Conservation (phyloP, 371 early-diverging fungal genomes). For the Mortierella sp. region DNA sequence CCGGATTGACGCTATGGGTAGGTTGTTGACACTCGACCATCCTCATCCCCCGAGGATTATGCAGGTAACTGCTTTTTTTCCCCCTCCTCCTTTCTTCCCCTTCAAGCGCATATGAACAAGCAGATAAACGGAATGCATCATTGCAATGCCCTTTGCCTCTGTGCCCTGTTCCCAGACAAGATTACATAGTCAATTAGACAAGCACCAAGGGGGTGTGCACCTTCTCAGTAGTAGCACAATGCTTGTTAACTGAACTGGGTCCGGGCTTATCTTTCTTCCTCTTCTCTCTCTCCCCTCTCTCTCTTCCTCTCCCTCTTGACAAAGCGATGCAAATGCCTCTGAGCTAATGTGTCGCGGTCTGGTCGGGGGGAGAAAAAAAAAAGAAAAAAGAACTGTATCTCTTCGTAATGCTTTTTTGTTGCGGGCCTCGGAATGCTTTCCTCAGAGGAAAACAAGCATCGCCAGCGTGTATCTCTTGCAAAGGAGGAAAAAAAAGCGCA, state of each 20-base stretch:
- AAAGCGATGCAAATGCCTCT: background rate
- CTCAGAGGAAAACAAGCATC: background rate
- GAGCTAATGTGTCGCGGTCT: no score
- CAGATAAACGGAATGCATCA: background rate
- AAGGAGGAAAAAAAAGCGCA: background rate
- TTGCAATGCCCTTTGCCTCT: background rate
- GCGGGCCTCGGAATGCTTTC: background rate
- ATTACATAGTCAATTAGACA: background rate
- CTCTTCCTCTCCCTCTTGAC: background rate
- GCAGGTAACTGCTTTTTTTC: background rate
- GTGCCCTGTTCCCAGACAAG: background rate
- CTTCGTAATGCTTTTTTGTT: background rate
- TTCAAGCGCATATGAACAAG: background rate
- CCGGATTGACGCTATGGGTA: no score
- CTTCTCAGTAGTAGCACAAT: background rate
- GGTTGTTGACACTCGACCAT: background rate
- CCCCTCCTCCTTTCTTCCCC: background rate
- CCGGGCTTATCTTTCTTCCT: slow-evolving; percentile 10
- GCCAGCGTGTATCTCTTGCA: background rate
- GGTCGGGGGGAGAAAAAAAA: slow-evolving; percentile 2
- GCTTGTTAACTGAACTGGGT: background rate
- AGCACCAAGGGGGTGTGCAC: background rate
- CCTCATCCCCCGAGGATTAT: background rate
- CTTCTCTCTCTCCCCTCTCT: background rate
- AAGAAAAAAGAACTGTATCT: no score